Percentiles rank a stretch among this genome's conserved stretches.
These are phyloP conservation scores for Aureobasidium sp. DNA, from an alignment of 2,329 filamentous ascomycete species.

Conservation along the genomic window DNA sequence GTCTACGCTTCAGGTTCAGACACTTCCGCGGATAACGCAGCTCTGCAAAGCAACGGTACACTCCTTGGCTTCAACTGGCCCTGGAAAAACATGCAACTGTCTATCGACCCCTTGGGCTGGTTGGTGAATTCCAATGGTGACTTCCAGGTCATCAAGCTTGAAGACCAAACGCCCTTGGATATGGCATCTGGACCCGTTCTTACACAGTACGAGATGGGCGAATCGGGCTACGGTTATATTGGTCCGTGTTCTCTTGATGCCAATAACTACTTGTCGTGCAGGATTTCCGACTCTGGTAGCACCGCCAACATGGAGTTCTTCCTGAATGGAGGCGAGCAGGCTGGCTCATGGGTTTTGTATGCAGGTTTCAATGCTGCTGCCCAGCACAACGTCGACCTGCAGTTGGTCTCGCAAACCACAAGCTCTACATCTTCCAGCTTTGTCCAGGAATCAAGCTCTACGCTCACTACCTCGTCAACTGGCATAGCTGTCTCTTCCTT, in stretches of 20 bases:
- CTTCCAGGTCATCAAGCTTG: not conserved
- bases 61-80: not conserved
- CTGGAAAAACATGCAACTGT: not conserved
- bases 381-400: not conserved
- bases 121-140: not conserved
- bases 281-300: not conserved
- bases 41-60: slow-evolving; percentile 3
- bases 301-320: not conserved
- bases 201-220: not conserved
- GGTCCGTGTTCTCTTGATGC: not conserved
- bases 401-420: not conserved
- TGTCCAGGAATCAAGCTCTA: too few relatives aligned
- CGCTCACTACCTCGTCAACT: too few relatives aligned
- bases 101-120: not conserved
- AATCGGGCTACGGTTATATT: not conserved
- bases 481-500: too few relatives aligned
- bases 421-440: not conserved
- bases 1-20: slow-evolving; percentile 4
- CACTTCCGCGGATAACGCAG: not conserved
- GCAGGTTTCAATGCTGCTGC: not conserved
- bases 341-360: slow-evolving; percentile 1
- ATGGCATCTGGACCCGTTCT: not conserved
- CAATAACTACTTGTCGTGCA: not conserved
- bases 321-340: not conserved
- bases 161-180: not conserved